phyloP scores from a whole-genome alignment of 495 filamentous ascomycete genomes.

The Parmelia sp. region DNA sequence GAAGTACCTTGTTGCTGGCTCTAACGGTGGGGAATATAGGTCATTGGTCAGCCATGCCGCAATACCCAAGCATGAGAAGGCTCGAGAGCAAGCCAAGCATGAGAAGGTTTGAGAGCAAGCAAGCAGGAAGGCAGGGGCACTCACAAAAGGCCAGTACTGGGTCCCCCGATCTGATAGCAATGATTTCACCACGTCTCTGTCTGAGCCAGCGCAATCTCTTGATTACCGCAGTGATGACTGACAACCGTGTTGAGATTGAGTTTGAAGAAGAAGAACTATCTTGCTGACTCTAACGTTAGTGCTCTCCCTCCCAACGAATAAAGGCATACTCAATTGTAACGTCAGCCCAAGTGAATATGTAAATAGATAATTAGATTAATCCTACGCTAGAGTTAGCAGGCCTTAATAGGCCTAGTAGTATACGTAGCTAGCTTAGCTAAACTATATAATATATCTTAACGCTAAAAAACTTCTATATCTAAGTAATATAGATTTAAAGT shows the following conservation, averaged over 20 bases:
- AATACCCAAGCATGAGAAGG: not conserved
- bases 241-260: not conserved
- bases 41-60: not conserved
- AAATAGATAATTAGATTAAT: too few relatives aligned
- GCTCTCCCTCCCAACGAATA: too few relatives aligned
- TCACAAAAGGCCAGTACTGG: not conserved
- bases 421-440: too few relatives aligned
- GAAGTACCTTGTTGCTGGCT: not conserved
- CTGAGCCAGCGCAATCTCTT: not conserved
- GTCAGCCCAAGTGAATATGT: too few relatives aligned
- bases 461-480: too few relatives aligned
- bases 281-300: not conserved
- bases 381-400: too few relatives aligned
- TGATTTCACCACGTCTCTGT: not conserved
- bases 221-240: not conserved
- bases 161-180: not conserved
- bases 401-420: too few relatives aligned
- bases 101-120: not conserved
- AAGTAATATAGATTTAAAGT: too few relatives aligned
- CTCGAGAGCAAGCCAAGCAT: not conserved
- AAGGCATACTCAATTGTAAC: too few relatives aligned
- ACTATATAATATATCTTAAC: too few relatives aligned
- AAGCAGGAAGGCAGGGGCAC: not conserved
- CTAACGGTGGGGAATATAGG: not conserved
- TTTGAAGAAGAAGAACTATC: not conserved